Evolutionary conservation across 768 basidiomycete genomes (phyloP), one percentile per base, ranked within the genome.

Genomic region (Leucogyrophana mollusca): DNA sequence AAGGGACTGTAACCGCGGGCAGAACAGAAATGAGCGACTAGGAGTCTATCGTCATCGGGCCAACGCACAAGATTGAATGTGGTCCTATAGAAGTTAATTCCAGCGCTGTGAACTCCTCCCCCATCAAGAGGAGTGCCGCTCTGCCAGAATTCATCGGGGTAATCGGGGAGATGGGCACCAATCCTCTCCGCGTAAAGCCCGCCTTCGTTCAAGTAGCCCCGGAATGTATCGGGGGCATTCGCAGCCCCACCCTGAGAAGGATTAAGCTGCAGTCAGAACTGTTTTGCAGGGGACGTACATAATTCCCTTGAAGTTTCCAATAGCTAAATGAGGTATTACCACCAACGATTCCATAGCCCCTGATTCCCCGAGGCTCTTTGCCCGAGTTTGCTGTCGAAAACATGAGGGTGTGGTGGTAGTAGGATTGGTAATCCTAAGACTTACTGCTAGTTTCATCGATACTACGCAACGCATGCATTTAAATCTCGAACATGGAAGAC

Each of bases 131-230:
- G 70, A 13, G 58, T 61, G 6, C 67, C 73, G 16, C 46, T 46
- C 9, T 52, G 36, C 77, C 77, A 78, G 2, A 50, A 46, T 10
- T 56, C 53, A 49, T 74, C 73, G 10, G 72, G 70, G 52, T 68
- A 75, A 9, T 62, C 72, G 13, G 78, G 76, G 13, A 78, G 66
- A 56, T 79, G 78, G 32, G 75, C 78, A 3, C 77, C 76, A 36
- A 72, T 64, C 21, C 78, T 59, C 58, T 79, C 76, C 3, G 70
- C 73, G 45, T 71, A 75, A 5, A 76, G 55, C 1, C 75, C 77
- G 10, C 78, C 78, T 61, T 77, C 76, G 47, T 79, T 79, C 37
- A 76, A 57, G 38, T 78, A 73, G 21, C 76, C 77, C 17, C 77
- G 63, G 47, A 66, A 67, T 11, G 68, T 69, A 50, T 79, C 77